Base-by-base conservation (phyloP, 2,329 filamentous ascomycete species). In the Bertia moriformis region DNA sequence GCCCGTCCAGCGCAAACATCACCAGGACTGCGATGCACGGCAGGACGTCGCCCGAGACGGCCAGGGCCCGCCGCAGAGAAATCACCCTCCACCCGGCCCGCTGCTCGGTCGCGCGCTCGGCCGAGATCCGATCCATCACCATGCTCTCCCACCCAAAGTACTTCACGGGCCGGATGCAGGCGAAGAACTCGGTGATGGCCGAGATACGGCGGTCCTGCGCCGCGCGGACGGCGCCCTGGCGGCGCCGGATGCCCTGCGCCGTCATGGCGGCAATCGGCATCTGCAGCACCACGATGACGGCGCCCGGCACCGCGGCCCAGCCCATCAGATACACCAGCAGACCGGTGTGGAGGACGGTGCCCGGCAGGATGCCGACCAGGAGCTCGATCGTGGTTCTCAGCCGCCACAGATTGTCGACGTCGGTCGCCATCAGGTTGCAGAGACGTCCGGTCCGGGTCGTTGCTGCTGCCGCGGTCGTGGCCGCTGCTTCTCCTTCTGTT, bases 61-160 rank as follows among this genome's bases (percentile, higher is more conserved):
- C 7, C 22, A 27, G 7, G 22, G n/a, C n/a, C 7, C 22, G 22
- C n/a, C n/a, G 7, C 22, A 27, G 22, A 7, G 22, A 10, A 27
- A 27, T 7, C 22, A 71, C 59, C 4, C 51, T 57, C 71, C 72
- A 76, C 17, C 73, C 59, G 27, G 65, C 62, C 32, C 62, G 64
- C 43, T 74, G 71, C 48, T 76, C 72, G 2, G 59, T 54, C 13
- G 55, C 49, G 2, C 72, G 65, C 10, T 68, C 61, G 3, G 61
- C 54, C 19, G 68, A 60, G 41, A 76, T 65, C 38, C 61, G 65
- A n/a, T 63, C 56, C 10, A 64, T 61, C 43, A 71, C 64, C 20
- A 66, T 61, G 14, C 63, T 59, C 47, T 76, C 71, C 72, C 71
- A 76, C 2, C 67, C 67, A 49, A 76, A 74, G 45, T 73, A 75